Percentiles rank a stretch among this genome's conserved stretches.
Evolutionary conservation across 164 flowering plant species (phyloP).

Genomic region (Echeveria elegans): DNA sequence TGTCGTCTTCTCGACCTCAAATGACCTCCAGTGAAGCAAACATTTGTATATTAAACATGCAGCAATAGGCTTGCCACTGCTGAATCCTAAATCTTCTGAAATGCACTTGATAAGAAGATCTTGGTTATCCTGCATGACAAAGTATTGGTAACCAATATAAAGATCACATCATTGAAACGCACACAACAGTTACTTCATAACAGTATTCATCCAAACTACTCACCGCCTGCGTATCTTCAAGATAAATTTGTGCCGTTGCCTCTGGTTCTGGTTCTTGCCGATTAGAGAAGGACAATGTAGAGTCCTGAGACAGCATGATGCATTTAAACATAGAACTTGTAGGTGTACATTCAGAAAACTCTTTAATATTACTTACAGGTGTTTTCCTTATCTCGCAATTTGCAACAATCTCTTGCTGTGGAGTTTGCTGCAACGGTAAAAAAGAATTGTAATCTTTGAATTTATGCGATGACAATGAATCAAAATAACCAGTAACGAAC

Average conservation of each 20-base stretch:
- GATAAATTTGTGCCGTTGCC: slow-evolving; percentile 79
- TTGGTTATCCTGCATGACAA: slow-evolving; percentile 73
- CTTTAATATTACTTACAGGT: slow-evolving; percentile 29
- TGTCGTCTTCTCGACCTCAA: slow-evolving; percentile 93
- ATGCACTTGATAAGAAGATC: slow-evolving; percentile 84
- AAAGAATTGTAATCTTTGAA: not conserved
- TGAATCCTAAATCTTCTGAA: slow-evolving; percentile 82
- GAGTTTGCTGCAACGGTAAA: not conserved
- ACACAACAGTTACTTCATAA: not conserved
- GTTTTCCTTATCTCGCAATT: slow-evolving; percentile 61
- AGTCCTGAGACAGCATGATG: slow-evolving; percentile 37
- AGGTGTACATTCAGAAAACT: not conserved
- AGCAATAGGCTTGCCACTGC: slow-evolving; percentile 83
- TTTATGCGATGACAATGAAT: not conserved
- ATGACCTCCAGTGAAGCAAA: slow-evolving; percentile 98
- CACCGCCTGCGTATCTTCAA: slow-evolving; percentile 88
- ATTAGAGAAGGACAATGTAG: slow-evolving; percentile 30
- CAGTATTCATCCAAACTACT: slow-evolving; percentile 9
- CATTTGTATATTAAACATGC: slow-evolving; percentile 90
- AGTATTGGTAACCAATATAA: not conserved
- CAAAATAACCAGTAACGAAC: not conserved
- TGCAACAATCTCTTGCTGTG: slow-evolving; percentile 50
- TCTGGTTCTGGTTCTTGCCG: slow-evolving; percentile 67
- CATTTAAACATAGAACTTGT: not conserved
- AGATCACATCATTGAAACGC: not conserved